Evolutionary conservation across 108 stramenopile species (phyloP), one percentile per base, ranked within the genome.

Genomic region (Licmophora abbreviata): DNA sequence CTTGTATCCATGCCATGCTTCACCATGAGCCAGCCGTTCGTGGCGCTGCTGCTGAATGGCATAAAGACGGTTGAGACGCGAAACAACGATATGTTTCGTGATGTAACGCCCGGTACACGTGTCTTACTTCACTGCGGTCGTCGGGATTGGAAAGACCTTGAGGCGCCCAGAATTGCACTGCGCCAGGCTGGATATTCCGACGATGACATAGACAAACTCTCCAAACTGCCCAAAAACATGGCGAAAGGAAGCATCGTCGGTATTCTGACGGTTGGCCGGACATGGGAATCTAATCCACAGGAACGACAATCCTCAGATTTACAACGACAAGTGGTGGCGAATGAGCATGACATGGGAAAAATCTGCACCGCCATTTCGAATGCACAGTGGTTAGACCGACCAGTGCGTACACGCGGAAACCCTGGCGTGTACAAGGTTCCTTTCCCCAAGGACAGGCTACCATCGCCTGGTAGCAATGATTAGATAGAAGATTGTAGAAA

Each of bases 1-100:
- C 3, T 3, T 40, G 38, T 40, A 3, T 15, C 15, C 15, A 40
- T 40, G 38, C 38, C 38, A 40, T 40, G 38, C 5, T 40, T 40
- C 20, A 18, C 38, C 15, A 40, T 40, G 38, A 40, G 38, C 20
- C 38, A 40, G 20, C 38, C 38, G 18, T 40, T 40, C 20, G 38
- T 40, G 3, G 15, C 38, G 1, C 38, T 40, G 15, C 20, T 40
- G 20, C 38, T 40, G 1, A 40, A 40, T 40, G 38, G 38, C 5
- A 40, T 40, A 15, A 40, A 40, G 38, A 40, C 38, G 2, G 38
- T 40, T 3, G 38, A 40, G 20, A 40, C 38, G 20, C 38, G 38
- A 20, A 40, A 40, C 20, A 40, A 40, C 38, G 18, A 15, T 1
- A 40, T 40, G 38, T 40, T 40, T 40, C 20, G 18, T 3, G 38